Percentiles rank a stretch among this genome's conserved stretches.
Evolutionary conservation across 2,329 filamentous ascomycete species (phyloP).

Genomic region (Calonectria pseudoreteaudii): DNA sequence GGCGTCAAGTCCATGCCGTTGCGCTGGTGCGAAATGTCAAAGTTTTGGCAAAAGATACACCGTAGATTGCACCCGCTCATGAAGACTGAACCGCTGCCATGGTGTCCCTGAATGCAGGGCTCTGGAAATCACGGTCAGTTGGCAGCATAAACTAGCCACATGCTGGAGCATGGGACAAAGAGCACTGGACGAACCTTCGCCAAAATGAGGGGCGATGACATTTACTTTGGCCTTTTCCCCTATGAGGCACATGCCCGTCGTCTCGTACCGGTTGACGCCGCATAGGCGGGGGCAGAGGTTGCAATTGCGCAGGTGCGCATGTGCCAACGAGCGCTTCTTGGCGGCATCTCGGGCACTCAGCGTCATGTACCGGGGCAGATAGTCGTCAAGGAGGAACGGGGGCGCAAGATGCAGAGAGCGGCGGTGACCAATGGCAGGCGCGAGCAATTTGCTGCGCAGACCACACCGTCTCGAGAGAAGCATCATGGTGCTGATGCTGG

Average conservation of each 20-base stretch:
- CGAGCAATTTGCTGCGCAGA: constrained; percentile 1
- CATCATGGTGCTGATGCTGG: constrained; percentile 21
- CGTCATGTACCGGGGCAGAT: constrained; percentile 78
- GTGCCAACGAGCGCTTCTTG: constrained; percentile 79
- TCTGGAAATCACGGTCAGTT: constrained; percentile 57
- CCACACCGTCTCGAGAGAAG: constrained; percentile 25
- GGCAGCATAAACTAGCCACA: background rate
- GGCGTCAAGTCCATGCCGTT: constrained; percentile 84
- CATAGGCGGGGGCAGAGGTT: constrained; percentile 85
- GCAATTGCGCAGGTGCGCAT: constrained; percentile 81
- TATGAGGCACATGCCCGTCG: constrained; percentile 82
- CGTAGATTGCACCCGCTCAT: constrained; percentile 81
- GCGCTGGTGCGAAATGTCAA: constrained; percentile 85
- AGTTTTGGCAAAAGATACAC: constrained; percentile 85
- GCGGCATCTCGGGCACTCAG: constrained; percentile 76
- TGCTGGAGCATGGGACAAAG: constrained; percentile 24
- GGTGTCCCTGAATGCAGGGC: constrained; percentile 84
- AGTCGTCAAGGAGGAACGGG: constrained; percentile 79
- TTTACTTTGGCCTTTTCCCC: constrained; percentile 83
- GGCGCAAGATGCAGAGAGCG: constrained; percentile 65
- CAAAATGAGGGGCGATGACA: constrained; percentile 87
- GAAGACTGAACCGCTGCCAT: constrained; percentile 84
- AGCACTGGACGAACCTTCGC: constrained; percentile 67
- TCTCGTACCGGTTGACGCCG: constrained; percentile 84
- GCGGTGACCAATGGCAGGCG: constrained; percentile 1